Base-by-base conservation (phyloP, 768 basidiomycete species). In the Ramaria sp. region DNA sequence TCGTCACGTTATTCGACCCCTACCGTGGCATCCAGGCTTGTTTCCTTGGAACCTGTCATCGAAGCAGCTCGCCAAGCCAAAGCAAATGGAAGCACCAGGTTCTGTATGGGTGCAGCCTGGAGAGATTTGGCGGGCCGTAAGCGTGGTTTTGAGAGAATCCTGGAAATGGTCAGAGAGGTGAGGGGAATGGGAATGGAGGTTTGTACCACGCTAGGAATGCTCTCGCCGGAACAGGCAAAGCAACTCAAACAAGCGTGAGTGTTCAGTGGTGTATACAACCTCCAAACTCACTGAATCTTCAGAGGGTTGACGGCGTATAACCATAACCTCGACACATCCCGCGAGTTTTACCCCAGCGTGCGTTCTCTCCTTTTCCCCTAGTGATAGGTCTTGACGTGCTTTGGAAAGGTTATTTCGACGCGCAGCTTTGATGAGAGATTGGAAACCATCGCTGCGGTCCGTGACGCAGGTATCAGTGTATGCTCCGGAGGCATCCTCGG, bases 91-190 rank as follows among this genome's bases (percentile, higher is more conserved):
- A 93, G 91, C 68, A 98, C 95, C 19, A 79, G 95, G 27, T 98
- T 98, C 73, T 98, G 95, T 70, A 98, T 97, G 95, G 95, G 95
- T 58, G 94, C 95, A 4, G 95, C 95, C 5, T 99, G 95, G 95
- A 77, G 95, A 61, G 95, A 96, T 67, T 80, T 97, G 56, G 83
- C 88, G 10, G 92, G 95, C 2, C 81, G 91, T 61, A 96, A 95
- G 70, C 79, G 89, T 43, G 93, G 94, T 0, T 98, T 98, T 62
- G 90, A 96, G 68, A 80, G 82, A 64, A 97, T 98, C 64, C 73
- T 98, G 61, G 75, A 82, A 61, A 98, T 98, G 93, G 94, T 98
- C 57, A 76, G 78, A 37, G 80, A 90, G 69, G 83, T 91, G 68
- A 83, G 94, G 61, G 88, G 81, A 19, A 93, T 97, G 90, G 94